A percentile compares a stretch with the other conserved stretches of the same genome.
Conservation (phyloP, 768 basidiomycete genomes). For the Agrocybe praecox region DNA sequence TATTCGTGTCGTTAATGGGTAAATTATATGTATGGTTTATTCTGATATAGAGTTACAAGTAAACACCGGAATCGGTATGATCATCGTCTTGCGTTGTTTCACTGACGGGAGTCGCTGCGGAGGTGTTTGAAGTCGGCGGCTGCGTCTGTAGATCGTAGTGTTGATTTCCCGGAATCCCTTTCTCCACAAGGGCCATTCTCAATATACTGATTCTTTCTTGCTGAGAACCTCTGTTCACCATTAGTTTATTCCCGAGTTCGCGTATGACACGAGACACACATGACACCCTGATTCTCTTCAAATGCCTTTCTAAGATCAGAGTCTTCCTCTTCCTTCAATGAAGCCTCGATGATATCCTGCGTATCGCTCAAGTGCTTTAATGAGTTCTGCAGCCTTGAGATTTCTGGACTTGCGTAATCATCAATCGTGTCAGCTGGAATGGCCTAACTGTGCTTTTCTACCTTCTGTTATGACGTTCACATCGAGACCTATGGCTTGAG, state of each 20-base stretch:
- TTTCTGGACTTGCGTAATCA: slow-evolving; percentile 50
- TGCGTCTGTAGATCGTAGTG: slow-evolving; percentile 45
- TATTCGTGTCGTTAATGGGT: neutral
- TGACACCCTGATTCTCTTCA: slow-evolving; percentile 72
- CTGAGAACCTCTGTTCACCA: slow-evolving; percentile 77
- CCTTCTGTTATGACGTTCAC: slow-evolving; percentile 73
- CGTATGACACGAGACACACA: slow-evolving; percentile 48
- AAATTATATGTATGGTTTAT: neutral
- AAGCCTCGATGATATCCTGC: slow-evolving; percentile 56
- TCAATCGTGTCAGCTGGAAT: slow-evolving; percentile 1
- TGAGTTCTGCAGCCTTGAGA: slow-evolving; percentile 74
- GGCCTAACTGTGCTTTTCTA: slow-evolving; percentile 25
- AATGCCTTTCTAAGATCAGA: slow-evolving; percentile 60
- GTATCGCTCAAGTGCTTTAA: slow-evolving; percentile 62
- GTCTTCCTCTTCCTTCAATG: slow-evolving; percentile 48
- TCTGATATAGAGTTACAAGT: neutral
- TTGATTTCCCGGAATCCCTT: slow-evolving; percentile 50
- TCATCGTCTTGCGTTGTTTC: neutral
- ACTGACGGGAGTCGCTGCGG: neutral
- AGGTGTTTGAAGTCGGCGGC: neutral
- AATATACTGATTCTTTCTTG: slow-evolving; percentile 75
- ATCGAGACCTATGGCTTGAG: slow-evolving; percentile 65
- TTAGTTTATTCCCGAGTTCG: too few species aligned
- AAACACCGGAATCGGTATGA: neutral
- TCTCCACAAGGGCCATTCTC: slow-evolving; percentile 63